Conservation (phyloP, 169 alveolate species). For the Theileria annulata region DNA sequence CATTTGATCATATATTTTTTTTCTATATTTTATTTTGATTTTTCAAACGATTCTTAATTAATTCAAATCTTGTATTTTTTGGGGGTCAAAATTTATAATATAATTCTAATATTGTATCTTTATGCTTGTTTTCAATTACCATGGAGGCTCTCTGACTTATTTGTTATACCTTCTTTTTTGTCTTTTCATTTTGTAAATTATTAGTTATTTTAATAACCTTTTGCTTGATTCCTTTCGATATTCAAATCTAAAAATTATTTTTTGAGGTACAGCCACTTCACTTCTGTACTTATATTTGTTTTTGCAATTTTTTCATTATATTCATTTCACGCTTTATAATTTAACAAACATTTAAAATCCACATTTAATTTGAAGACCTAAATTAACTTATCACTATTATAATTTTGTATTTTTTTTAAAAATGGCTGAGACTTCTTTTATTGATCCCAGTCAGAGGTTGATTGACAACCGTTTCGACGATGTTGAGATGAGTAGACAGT, state of each 20-base stretch:
- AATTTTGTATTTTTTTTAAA: neutral
- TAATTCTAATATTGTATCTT: neutral
- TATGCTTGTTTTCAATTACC: neutral
- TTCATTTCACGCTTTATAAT: neutral
- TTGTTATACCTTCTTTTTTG: neutral
- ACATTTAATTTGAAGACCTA: neutral
- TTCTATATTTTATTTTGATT: no score
- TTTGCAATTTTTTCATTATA: neutral
- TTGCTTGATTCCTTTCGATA: neutral
- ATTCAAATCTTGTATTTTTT: neutral
- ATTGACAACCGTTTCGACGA: constrained; percentile 16
- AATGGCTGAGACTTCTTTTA: neutral
- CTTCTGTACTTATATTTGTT: constrained; percentile 2
- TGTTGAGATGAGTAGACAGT: neutral
- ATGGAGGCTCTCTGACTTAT: neutral
- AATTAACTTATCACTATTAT: neutral
- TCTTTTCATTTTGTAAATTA: neutral
- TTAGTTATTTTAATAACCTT: neutral
- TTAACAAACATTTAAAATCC: neutral
- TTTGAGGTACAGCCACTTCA: neutral
- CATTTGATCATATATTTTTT: neutral
- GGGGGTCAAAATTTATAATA: neutral
- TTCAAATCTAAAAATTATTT: neutral
- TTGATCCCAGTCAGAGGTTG: constrained; percentile 16
- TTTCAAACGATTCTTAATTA: no score